Evolutionary conservation across 2,329 filamentous ascomycete species (phyloP), one percentile per base, ranked within the genome.

Genomic region (Clonostachys byssicola): DNA sequence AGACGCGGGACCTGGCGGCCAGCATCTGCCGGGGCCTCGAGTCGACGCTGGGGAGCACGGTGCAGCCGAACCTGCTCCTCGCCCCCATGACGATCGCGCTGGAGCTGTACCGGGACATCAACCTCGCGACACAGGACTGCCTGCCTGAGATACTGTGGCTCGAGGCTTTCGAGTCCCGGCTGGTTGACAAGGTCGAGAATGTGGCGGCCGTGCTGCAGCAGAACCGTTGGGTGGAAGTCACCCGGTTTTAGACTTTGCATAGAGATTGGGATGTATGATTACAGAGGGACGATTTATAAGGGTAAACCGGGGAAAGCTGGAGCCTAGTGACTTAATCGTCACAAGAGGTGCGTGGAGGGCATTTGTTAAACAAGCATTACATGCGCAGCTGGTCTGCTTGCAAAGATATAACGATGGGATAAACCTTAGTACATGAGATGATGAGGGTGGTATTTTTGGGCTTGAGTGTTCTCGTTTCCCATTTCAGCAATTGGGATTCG

Each of bases 11-110:
- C 44, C 60, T 76, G 34, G 76, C 77, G 1, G 68, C 65, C 9
- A 69, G 72, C 46, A 71, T 80, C 14, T 80, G 78, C 52, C 68
- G 75, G 39, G 70, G 71, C 4, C 59, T 81, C 5, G 77, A 80
- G 49, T 73, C 67, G 41, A 70, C 68, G 0, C 61, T 79, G 6
- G 59, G 56, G 7, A 61, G 59, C 4, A 73, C 68, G 2, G 63
- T 64, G 13, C 73, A 77, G 60, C 74, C 74, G 2, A 74, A 77
- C 50, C 52, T 75, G 52, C 53, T 78, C 14, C 56, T 65, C 9
- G 65, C 64, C 12, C 72, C 74, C 5, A 63, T 78, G 57, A 62
- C 58, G 8, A 64, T 72, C 13, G 72, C 68, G 1, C 58, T 70
- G 51, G 58, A 66, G n/a, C 67, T 72, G 35, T 78, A 71, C 52